Conservation (phyloP, 2,329 filamentous ascomycete genomes). For the Geosmithia putterillii region DNA sequence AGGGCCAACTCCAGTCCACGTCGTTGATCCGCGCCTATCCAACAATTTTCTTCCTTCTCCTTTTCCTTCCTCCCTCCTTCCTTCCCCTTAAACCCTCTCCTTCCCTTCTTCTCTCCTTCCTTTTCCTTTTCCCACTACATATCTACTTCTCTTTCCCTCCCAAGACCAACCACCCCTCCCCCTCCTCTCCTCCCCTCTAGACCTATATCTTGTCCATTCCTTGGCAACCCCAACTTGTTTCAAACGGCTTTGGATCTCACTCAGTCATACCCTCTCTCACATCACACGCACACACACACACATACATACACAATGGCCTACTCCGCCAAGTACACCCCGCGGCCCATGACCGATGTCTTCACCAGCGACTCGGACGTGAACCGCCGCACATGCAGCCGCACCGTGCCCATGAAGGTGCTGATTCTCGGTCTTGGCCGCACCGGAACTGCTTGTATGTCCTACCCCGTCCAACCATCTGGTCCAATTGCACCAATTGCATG, state of each 20-base stretch:
- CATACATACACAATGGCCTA: constrained; percentile 11
- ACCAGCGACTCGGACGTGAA: constrained; percentile 58
- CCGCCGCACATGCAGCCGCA: constrained; percentile 49
- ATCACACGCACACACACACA: background rate
- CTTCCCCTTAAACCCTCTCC: background rate
- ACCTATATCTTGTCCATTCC: too few relatives aligned
- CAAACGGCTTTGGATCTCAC: too few relatives aligned
- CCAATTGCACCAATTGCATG: background rate
- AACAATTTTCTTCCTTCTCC: background rate
- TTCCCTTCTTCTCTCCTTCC: background rate
- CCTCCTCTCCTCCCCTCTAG: too few relatives aligned
- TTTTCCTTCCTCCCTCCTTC: background rate
- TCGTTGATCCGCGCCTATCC: too few relatives aligned
- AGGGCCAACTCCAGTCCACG: too few relatives aligned
- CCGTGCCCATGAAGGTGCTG: constrained; percentile 61
- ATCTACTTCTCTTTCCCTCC: too few relatives aligned
- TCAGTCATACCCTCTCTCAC: background rate
- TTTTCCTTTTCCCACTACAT: background rate
- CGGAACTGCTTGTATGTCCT: constrained; percentile 53
- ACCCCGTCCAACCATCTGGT: too few relatives aligned
- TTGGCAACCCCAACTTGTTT: too few relatives aligned
- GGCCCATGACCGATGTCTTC: constrained; percentile 45
- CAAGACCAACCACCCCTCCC: too few relatives aligned
- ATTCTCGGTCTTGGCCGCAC: constrained; percentile 58
- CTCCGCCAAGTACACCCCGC: constrained; percentile 14